Percentiles rank a stretch among this genome's conserved stretches.
phyloP scores from a whole-genome alignment of 495 filamentous ascomycete species.

The Polyplosphaeria fusca region DNA sequence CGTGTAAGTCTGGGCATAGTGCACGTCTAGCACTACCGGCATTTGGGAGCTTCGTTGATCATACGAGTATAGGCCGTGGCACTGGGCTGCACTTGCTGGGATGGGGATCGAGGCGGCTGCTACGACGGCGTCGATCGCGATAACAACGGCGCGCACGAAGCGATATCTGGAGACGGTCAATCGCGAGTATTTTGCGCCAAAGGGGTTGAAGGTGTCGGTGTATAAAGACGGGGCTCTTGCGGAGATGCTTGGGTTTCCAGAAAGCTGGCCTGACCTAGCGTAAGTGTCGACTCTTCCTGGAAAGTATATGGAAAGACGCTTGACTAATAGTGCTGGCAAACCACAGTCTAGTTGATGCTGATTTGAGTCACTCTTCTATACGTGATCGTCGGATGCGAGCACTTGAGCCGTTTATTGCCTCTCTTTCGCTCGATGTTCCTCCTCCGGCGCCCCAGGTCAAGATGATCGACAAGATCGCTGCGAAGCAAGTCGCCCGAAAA shows the following conservation, averaged over 20 bases:
- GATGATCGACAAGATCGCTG: background rate
- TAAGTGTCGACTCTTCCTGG: background rate
- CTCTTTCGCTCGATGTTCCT: background rate
- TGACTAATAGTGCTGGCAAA: too few relatives aligned
- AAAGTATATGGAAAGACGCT: too few relatives aligned
- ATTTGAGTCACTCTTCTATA: background rate
- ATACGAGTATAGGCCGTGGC: background rate
- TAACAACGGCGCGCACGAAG: constrained; percentile 2
- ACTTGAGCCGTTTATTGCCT: background rate
- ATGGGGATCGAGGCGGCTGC: background rate
- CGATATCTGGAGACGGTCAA: constrained; percentile 5
- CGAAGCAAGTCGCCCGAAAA: background rate
- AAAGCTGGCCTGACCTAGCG: background rate
- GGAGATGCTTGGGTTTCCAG: background rate
- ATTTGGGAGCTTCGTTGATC: background rate
- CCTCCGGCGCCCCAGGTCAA: background rate
- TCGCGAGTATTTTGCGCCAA: background rate
- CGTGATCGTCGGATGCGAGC: background rate
- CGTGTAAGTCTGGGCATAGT: background rate
- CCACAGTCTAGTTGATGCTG: background rate
- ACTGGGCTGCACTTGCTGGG: background rate
- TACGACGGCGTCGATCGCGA: background rate
- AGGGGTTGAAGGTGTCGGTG: background rate
- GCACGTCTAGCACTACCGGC: background rate
- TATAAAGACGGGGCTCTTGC: background rate